Base-by-base conservation (phyloP, 1,284 basidiomycete species). In the Polyporus tsugae region DNA sequence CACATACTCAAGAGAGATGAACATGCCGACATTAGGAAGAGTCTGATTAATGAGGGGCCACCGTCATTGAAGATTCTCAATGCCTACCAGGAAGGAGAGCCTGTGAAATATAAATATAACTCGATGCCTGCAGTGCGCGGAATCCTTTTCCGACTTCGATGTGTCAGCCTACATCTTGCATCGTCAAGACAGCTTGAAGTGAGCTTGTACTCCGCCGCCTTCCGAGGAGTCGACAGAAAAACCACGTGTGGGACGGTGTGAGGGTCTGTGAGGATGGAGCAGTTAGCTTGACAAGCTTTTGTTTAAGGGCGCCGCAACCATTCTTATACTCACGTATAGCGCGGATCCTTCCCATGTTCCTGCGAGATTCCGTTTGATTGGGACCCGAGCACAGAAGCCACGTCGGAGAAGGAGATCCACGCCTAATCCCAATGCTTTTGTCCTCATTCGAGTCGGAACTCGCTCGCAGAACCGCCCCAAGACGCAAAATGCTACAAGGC, bases 281-380 rank as follows among this genome's bases (percentile, higher is more conserved):
- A 59, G 62, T 64, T 46, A 67, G 62, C 29, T 46, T 35, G 15
- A 19, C 66, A 55, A 39, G 10, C 22, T 44, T 49, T 29, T 15
- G 33, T 29, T 22, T 6, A 4, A 55, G 62, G 62, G 66, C 62
- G 66, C 61, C 57, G 66, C 22, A 42, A 58, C 57, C 35, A 38
- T 19, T 9, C 6, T 13, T 36, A 42, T 52, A 60, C 29, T 22
- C 63, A 65, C 63, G 63, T 68, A 64, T 64, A 64, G 22, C 10
- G 22, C 19, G 22, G 35, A 62, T 29, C 46, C 62, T 60, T 69
- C 67, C 70, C 67, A 68, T 63, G 49, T 17, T 35, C 62, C 22
- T 67, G 65, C 44, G 69, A 70, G 60, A 36, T n/a, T 65, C 25
- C 33, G 17, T 67, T 60, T 60, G 62, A 62, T 67, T 64, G 55